Conservation (phyloP, 1,139 yeast genomes). For the Geotrichum armillariae region DNA sequence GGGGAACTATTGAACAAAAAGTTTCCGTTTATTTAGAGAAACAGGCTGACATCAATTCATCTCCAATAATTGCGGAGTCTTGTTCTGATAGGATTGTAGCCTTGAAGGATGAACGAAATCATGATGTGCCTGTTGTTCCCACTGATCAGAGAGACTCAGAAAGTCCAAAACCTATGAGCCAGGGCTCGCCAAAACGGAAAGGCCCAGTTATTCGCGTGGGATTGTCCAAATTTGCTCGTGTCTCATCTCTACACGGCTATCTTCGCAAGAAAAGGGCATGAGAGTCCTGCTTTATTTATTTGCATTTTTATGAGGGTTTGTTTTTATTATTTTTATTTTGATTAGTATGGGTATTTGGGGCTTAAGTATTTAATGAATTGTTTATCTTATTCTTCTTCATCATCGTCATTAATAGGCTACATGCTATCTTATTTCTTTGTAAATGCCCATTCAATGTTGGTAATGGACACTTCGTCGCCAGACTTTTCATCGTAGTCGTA, state of each 20-base stretch:
- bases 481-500: slow-evolving; percentile 92
- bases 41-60: too few relatives aligned
- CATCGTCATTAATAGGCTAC: neutral
- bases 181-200: neutral
- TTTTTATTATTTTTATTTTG: slow-evolving; percentile 4
- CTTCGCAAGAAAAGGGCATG: slow-evolving; percentile 9
- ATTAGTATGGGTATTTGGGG: neutral
- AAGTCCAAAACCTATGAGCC: too few relatives aligned
- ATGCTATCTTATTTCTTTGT: slow-evolving; percentile 24
- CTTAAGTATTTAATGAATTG: neutral
- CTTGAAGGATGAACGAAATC: neutral
- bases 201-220: slow-evolving; percentile 18
- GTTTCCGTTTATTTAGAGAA: too few relatives aligned
- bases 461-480: slow-evolving; percentile 75
- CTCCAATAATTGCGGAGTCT: neutral
- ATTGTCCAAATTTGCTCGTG: slow-evolving; percentile 15
- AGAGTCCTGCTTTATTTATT: slow-evolving; percentile 1
- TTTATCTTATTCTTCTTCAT: neutral
- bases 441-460: slow-evolving; percentile 66
- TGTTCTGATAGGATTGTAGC: neutral
- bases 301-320: neutral
- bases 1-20: too few relatives aligned
- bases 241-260: slow-evolving; percentile 16
- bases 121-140: too few relatives aligned
- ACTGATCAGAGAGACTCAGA: too few relatives aligned